Evolutionary conservation across 257 asterid species (phyloP), one percentile per base, ranked within the genome.

Genomic region (Ehretia macrophylla): DNA sequence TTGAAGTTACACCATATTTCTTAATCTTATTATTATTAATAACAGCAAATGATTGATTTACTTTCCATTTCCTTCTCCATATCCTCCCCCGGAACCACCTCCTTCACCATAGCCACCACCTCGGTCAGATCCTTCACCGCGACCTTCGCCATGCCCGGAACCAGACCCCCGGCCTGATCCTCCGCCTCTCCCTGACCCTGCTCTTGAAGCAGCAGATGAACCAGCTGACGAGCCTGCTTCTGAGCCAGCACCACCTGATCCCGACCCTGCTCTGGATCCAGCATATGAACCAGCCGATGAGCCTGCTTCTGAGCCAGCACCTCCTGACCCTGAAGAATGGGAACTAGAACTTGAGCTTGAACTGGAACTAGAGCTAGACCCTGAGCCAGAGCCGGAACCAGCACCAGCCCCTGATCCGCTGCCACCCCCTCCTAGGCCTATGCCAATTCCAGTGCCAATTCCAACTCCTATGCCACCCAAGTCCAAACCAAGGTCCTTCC

Each of bases 321-420:
- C 47, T 42, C 47, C 47, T 11, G 47, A 42, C 3, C 47, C 47
- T 11, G 47, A 42, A 10, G 14, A 65, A 32, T 63, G 17, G 0
- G 75, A 63, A 6, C 82, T 53, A 6, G 74, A 64, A 0, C 81
- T 52, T 0, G 81, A 56, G 12, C 82, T 73, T 0, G 83, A 68
- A 13, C 87, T 75, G 0, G 82, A 70, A 5, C 76, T 58, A 0
- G 66, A 50, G 0, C 66, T 42, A 4, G 47, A 42, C 12, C 16
- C 48, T 0, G 80, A 70, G 5, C 82, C 75, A 0, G 86, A 70
- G 5, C 89, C 82, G 0, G 85, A 44, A 0, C 90, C 84, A 0
- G 87, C 81, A 13, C 94, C 94, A 4, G 85, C 73, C 16, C 94
- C 90, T 0, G 88, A 81, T 9, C 86, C 95, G 47, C 88, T 69